A percentile compares a stretch with the other conserved stretches of the same genome.
Conservation (phyloP, 2,329 filamentous ascomycete genomes). For the Apiospora aurea region DNA sequence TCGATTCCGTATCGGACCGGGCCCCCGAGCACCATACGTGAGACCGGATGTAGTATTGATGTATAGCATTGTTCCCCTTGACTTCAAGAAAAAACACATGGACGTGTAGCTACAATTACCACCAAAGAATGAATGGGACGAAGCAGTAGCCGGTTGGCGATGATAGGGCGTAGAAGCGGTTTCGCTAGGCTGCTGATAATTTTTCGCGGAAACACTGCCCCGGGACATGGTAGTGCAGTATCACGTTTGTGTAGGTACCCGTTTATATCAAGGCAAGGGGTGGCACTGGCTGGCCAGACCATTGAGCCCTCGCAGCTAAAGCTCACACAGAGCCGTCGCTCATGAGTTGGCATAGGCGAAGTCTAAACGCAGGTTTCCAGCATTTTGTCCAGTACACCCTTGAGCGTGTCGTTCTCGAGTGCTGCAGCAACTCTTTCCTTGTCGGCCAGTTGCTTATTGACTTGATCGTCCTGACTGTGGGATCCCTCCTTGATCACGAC, state of each 20-base stretch:
- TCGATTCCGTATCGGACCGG: background rate
- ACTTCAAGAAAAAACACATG: background rate
- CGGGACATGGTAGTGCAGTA: background rate
- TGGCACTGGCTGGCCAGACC: background rate
- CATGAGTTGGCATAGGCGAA: background rate
- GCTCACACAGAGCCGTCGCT: background rate
- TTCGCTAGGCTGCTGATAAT: background rate
- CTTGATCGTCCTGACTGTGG: conserved; percentile 93
- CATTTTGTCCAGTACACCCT: conserved; percentile 92
- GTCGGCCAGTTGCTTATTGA: conserved; percentile 95
- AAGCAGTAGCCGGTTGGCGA: background rate
- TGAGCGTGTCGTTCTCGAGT: conserved; percentile 89
- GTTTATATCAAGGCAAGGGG: background rate
- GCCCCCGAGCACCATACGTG: background rate
- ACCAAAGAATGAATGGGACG: background rate
- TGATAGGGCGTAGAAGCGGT: background rate
- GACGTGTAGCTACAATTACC: background rate
- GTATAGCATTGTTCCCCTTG: background rate
- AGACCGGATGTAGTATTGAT: background rate
- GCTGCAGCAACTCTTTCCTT: conserved; percentile 97
- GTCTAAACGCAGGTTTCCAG: conserved; percentile 73
- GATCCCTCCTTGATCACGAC: conserved; percentile 95
- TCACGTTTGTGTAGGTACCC: background rate
- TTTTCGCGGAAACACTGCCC: background rate
- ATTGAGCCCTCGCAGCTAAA: background rate